These are phyloP conservation scores for Cutaneotrichosporon sp. DNA, from an alignment of 1,284 basidiomycete species.

Conservation along the genomic window DNA sequence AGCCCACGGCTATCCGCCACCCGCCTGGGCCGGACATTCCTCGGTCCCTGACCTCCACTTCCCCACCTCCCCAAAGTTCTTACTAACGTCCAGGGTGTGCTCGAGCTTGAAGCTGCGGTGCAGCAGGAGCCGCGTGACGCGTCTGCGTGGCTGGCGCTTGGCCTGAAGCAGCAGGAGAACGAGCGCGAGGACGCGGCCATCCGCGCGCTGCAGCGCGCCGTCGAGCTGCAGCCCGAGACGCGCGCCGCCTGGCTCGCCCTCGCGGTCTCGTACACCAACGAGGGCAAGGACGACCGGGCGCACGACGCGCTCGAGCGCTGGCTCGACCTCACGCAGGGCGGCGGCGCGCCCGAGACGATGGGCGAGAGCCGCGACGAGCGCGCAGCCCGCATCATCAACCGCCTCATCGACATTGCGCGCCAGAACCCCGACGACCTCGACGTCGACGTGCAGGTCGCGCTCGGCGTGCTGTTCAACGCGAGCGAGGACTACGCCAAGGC, in stretches of 20 bases:
- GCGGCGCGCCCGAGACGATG: slow-evolving; percentile 18
- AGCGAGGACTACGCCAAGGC: slow-evolving; percentile 92
- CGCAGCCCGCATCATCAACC: slow-evolving; percentile 41
- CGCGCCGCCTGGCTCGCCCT: slow-evolving; percentile 87
- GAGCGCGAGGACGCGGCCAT: slow-evolving; percentile 92
- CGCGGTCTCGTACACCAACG: slow-evolving; percentile 90
- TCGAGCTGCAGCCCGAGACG: slow-evolving; percentile 75
- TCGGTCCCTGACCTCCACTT: slow-evolving; percentile 11
- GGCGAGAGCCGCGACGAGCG: slow-evolving; percentile 26
- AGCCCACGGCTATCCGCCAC: no score
- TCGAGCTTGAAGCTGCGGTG: slow-evolving; percentile 88
- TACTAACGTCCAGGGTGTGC: slow-evolving; percentile 64
- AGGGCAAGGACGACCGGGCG: slow-evolving; percentile 71
- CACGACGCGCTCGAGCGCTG: slow-evolving; percentile 81
- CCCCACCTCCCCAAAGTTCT: background rate
- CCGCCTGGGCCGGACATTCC: background rate
- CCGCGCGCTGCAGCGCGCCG: slow-evolving; percentile 76
- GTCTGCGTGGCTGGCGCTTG: slow-evolving; percentile 83
- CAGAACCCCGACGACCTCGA: slow-evolving; percentile 64
- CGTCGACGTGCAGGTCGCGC: slow-evolving; percentile 91
- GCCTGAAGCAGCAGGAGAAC: slow-evolving; percentile 97
- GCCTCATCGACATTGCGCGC: slow-evolving; percentile 54
- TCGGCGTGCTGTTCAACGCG: slow-evolving; percentile 90
- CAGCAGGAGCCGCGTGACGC: slow-evolving; percentile 74
- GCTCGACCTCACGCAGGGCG: slow-evolving; percentile 57